Percentiles rank a stretch among this genome's conserved stretches.
phyloP scores from a whole-genome alignment of 805 yeast species.

The Candida glaebosa region DNA sequence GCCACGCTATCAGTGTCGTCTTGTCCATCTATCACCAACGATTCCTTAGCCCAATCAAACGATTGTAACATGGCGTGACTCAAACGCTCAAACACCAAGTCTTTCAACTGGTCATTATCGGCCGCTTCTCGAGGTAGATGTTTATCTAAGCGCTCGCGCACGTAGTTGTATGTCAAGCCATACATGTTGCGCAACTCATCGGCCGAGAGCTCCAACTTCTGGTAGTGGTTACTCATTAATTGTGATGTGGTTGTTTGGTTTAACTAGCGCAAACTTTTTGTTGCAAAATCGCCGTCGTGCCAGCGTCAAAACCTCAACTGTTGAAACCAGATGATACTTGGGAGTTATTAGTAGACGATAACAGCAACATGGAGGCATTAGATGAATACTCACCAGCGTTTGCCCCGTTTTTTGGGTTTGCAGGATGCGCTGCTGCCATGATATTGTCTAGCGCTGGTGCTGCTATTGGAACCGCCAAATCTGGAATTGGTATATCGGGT shows the following conservation, averaged over 20 bases:
- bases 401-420: slow-evolving; percentile 97
- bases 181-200: slow-evolving; percentile 53
- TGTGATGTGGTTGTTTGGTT: not conserved
- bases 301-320: not conserved
- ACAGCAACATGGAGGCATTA: slow-evolving; percentile 19
- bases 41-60: slow-evolving; percentile 55
- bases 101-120: slow-evolving; percentile 46
- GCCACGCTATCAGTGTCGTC: slow-evolving; percentile 8
- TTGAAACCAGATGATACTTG: not conserved
- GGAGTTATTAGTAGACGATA: not conserved
- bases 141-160: slow-evolving; percentile 43
- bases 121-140: slow-evolving; percentile 43
- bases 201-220: slow-evolving; percentile 45
- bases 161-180: slow-evolving; percentile 37
- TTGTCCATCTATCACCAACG: slow-evolving; percentile 58
- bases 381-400: slow-evolving; percentile 80
- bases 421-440: slow-evolving; percentile 95
- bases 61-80: slow-evolving; percentile 44
- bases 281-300: slow-evolving; percentile 1
- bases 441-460: slow-evolving; percentile 94
- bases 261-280: not conserved
- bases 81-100: slow-evolving; percentile 36
- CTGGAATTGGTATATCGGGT: slow-evolving; percentile 98
- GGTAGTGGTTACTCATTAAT: slow-evolving; percentile 21
- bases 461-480: slow-evolving; percentile 96